Evolutionary conservation across 441 rosid species (phyloP), one percentile per base, ranked within the genome.

Genomic region (Populus tomentosa): DNA sequence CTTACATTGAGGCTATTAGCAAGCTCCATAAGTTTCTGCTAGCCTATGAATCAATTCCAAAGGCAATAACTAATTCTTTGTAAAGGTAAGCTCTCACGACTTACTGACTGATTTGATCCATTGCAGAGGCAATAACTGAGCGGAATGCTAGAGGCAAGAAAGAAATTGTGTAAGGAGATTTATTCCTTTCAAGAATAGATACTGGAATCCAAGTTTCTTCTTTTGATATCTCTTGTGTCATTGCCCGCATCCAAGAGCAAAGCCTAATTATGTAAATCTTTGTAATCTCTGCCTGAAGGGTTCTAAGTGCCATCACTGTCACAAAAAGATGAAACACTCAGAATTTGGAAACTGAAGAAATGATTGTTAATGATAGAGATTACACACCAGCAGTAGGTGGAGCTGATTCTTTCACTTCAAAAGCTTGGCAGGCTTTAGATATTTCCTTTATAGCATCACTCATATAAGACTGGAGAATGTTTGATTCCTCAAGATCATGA

Each of bases 231-330:
- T 80, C 90, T 74, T 92, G 97, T 7, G 90, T 89, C 40, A 92
- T 88, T 69, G 83, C 88, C 80, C 97, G 87, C 98, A 95, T 90
- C 98, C 98, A 95, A 50, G 97, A 91, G 87, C 99, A 95, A 73
- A 95, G 91, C 87, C 98, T 89, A 77, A 87, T 78, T 73, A 91
- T 89, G 84, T 92, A 94, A 82, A 89, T 89, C 88, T 91, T 95
- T 40, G 90, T 89, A 79, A 94, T 84, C 89, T 94, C 99, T 20
- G 90, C 90, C 78, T 90, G 93, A 78, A 92, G 86, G 24, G 89
- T 80, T 84, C 92, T 86, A 72, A 95, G 86, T 28, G 92, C 91
- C 82, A 86, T 77, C 53, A 89, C 99, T 95, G 89, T 79, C 65
- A 73, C 80, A 85, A 76, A 76, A 72, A 83, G n/a, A 73, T 21